Base-by-base conservation (phyloP, 1,284 basidiomycete species). In the Kwoniella shivajii region DNA sequence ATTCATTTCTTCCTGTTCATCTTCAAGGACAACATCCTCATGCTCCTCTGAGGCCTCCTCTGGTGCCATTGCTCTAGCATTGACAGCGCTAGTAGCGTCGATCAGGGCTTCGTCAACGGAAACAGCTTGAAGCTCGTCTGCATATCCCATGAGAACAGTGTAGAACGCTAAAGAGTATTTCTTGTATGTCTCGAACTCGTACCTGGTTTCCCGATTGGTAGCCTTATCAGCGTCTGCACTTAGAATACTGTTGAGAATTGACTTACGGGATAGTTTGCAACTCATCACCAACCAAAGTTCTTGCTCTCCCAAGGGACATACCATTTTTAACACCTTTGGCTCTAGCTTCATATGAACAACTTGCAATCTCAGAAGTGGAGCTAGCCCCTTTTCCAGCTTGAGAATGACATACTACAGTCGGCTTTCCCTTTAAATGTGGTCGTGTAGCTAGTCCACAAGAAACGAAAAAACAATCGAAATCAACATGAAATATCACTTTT, bases 391-490 rank as follows among this genome's bases (percentile, higher is more conserved):
- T 78, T 0, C 86, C 88, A 0, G 61, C 57, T 64, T 91, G 87
- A 3, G 92, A 92, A 79, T 99, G 95, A 71, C 95, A 99, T 0
- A 99, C 96, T 0, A 94, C 93, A 2, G 89, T 87, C 0, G 95
- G 90, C 72, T 89, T 90, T 1, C 91, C 91, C 50, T 84, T 85
- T 38, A 95, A 75, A 57, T 94, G 83, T 0, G 90, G 90, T 0
- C 90, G 81, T 51, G 82, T 84, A 3, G 89, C 81, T 44, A 95
- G 76, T 0, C 92, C 90, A n/a, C 88, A 92, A 1, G 89, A 87
- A 11, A 97, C 93, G 71, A 99, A 99, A 82, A 98, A 99, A 68
- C 88, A 92, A 73, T 99, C 95, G 69, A 99, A 98, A 75, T 97
- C 93, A 68, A 91, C 90, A 69, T 97, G 93, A 84, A 96, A 88